phyloP scores from a whole-genome alignment of 176 grass and related monocot genomes.

The Aegilops longissima region DNA sequence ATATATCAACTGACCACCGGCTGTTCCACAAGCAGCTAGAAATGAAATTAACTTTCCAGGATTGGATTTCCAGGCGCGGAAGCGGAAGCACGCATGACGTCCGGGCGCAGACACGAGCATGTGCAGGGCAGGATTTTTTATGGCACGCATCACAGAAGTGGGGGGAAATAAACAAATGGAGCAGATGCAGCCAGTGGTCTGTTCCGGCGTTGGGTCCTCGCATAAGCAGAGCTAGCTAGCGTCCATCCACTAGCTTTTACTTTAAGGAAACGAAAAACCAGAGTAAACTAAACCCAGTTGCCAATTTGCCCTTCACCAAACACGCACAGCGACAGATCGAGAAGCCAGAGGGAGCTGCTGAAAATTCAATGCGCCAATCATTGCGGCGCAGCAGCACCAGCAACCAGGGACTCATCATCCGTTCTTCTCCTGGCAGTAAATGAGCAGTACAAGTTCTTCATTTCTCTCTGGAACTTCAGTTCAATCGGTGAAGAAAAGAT shows the following conservation, averaged over 20 bases:
- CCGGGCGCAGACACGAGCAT: background rate
- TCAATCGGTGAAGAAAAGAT: background rate
- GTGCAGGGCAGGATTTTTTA: background rate
- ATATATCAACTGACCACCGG: background rate
- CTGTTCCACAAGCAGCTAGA: background rate
- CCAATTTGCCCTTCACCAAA: slow-evolving; percentile 31
- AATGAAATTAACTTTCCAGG: background rate
- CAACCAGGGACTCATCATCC: background rate
- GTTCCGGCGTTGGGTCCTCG: background rate
- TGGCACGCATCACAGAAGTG: background rate
- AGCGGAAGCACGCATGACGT: background rate
- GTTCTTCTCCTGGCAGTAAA: background rate
- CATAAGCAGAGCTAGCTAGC: slow-evolving; percentile 13
- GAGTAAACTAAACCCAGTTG: slow-evolving; percentile 22
- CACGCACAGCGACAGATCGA: background rate
- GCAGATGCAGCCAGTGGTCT: slow-evolving; percentile 20
- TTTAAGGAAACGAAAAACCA: slow-evolving; percentile 19
- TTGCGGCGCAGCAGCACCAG: slow-evolving; percentile 17
- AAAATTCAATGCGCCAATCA: slow-evolving; percentile 50
- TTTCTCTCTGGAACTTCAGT: background rate
- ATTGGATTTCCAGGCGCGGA: background rate
- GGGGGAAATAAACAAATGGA: slow-evolving; percentile 35
- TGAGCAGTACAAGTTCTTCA: slow-evolving; percentile 15
- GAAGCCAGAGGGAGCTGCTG: slow-evolving; percentile 4
- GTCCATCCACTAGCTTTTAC: slow-evolving; percentile 38